Conservation (phyloP, 345 rosid genomes). For the Psidium guajava region DNA sequence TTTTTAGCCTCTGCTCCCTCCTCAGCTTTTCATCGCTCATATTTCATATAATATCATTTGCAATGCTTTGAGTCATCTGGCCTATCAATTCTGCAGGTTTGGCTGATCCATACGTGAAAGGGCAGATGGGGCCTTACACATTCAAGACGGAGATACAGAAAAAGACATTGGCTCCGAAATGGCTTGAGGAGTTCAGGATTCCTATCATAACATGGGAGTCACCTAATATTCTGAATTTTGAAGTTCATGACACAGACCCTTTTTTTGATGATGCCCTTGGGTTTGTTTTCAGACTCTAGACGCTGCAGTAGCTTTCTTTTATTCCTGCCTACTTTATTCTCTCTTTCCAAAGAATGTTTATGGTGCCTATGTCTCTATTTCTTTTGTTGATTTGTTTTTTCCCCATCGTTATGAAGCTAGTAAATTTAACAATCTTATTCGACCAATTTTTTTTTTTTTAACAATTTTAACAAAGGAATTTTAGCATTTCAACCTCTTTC, state of each 20-base stretch:
- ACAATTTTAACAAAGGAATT: neutral
- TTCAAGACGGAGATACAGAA: slow-evolving; percentile 57
- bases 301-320: neutral
- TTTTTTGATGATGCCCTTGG: slow-evolving; percentile 82
- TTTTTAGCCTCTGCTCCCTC: neutral
- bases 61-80: neutral
- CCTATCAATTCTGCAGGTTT: slow-evolving; percentile 38
- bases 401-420: neutral
- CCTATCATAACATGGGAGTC: slow-evolving; percentile 80
- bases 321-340: neutral
- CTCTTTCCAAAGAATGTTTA: neutral
- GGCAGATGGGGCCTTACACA: slow-evolving; percentile 71
- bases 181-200: slow-evolving; percentile 85
- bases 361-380: neutral
- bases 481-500: neutral
- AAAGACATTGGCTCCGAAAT: slow-evolving; percentile 80
- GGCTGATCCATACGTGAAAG: slow-evolving; percentile 95
- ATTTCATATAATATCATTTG: neutral
- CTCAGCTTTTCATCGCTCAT: neutral
- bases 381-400: neutral
- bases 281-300: slow-evolving; percentile 26
- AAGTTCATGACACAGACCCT: slow-evolving; percentile 81
- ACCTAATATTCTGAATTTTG: slow-evolving; percentile 45
- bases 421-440: neutral
- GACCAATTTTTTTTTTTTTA: neutral